Evolutionary conservation across 129 eudicot species (phyloP), one percentile per base, ranked within the genome.

Genomic region (Tagetes erecta): DNA sequence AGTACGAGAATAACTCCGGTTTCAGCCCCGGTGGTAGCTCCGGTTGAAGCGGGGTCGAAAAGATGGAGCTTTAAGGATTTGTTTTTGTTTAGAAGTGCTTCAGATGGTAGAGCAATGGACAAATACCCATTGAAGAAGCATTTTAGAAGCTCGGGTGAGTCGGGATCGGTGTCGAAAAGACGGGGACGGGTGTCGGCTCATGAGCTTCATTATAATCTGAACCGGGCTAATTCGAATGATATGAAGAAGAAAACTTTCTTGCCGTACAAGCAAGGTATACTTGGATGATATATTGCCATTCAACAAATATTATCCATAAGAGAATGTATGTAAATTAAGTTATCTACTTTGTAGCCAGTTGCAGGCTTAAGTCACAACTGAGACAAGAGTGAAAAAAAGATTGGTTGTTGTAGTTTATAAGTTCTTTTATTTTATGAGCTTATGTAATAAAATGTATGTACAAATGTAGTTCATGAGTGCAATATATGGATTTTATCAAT

Each of bases 221-320:
- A 92, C 76, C 75, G 92, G 10, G 96, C 95, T 12, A 79, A 73
- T 13, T 85, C 89, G 1, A 85, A 87, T 47, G 98, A 87, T 47
- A 42, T 89, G 83, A 92, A 87, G 86, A 92, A 84, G 94, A 92
- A 89, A 66, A 89, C 96, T 3, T 89, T 87, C 77, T 72, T 92
- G 85, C 98, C 98, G 12, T 92, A 89, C 80, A 92, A 86, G 78
- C 91, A 87, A 53, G 98, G 98, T 3, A 89, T 92, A 50, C 52
- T 77, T 13, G 81, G 81, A 56, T 77, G 89, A 42, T 20, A 20
- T 20, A 20, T 66, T 89, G 76, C 70, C 91, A 3, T 81, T 92
- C 68, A 83, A 89, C 27, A 0, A 20, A 20, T 20, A 20, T 20
- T 20, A 20, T 74, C 88, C 87, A 0, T 79, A 72, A 55, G 72